Conservation (phyloP, 768 basidiomycete genomes). For the Postia placenta region DNA sequence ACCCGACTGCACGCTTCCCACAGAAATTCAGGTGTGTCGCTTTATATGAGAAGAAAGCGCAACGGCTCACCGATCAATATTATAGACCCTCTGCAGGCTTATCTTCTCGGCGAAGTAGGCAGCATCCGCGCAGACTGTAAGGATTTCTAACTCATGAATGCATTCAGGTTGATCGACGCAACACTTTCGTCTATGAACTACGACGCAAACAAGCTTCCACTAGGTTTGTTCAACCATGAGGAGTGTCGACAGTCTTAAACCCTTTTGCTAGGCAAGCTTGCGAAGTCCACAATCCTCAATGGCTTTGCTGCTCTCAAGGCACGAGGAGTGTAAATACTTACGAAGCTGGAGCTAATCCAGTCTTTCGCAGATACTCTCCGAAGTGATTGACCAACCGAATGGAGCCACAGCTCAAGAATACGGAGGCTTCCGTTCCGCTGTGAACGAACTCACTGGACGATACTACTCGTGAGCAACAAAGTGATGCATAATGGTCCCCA, state of each 20-base stretch:
- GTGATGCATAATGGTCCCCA: too few species aligned
- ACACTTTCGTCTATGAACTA: slow-evolving; percentile 59
- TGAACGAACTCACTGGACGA: slow-evolving; percentile 39
- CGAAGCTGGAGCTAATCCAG: neutral
- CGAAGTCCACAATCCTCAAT: slow-evolving; percentile 52
- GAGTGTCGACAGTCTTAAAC: too few species aligned
- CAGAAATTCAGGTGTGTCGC: slow-evolving; percentile 38
- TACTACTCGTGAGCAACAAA: slow-evolving; percentile 54
- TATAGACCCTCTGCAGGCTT: slow-evolving; percentile 40
- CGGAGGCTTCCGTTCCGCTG: slow-evolving; percentile 35
- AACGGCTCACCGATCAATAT: too few species aligned
- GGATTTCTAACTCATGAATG: neutral
- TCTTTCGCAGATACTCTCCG: slow-evolving; percentile 18
- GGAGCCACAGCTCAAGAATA: slow-evolving; percentile 31
- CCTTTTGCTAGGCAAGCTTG: slow-evolving; percentile 40
- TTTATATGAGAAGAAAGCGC: too few species aligned
- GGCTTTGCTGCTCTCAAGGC: slow-evolving; percentile 58
- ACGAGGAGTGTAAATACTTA: neutral
- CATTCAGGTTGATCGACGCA: slow-evolving; percentile 40
- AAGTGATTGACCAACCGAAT: slow-evolving; percentile 43
- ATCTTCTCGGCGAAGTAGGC: slow-evolving; percentile 46
- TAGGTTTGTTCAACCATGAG: slow-evolving; percentile 30
- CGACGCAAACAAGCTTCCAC: slow-evolving; percentile 57
- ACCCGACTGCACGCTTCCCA: slow-evolving; percentile 39
- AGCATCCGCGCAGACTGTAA: neutral